Evolutionary conservation across 306 rosid species (phyloP).

Genomic region (Sicyos edulis): DNA sequence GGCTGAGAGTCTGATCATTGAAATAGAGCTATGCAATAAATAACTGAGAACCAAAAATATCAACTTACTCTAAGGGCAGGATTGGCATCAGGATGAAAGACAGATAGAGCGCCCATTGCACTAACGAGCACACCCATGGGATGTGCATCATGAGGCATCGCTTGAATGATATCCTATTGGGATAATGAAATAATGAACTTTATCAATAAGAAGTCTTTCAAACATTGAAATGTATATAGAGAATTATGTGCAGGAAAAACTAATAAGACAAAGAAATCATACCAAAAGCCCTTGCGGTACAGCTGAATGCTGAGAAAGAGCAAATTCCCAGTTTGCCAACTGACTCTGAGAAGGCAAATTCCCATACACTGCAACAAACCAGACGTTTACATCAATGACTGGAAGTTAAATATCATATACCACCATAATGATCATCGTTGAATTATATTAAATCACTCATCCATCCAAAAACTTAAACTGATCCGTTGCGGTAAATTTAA

Average conservation of each 20-base stretch:
- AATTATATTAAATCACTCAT: too few species aligned
- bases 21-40: neutral
- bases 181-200: constrained; percentile 17
- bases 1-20: too few species aligned
- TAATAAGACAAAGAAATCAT: constrained; percentile 14
- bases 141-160: constrained; percentile 97
- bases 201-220: constrained; percentile 2
- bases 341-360: constrained; percentile 75
- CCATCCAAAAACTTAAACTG: too few species aligned
- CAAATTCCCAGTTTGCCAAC: constrained; percentile 70
- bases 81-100: constrained; percentile 84
- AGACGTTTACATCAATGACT: neutral
- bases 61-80: constrained; percentile 75
- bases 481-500: too few species aligned
- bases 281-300: constrained; percentile 88
- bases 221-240: neutral
- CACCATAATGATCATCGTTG: neutral
- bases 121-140: constrained; percentile 90
- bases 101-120: constrained; percentile 81
- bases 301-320: constrained; percentile 82
- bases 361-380: constrained; percentile 60
- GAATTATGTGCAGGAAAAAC: neutral
- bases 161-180: constrained; percentile 68
- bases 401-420: too few species aligned
- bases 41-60: constrained; percentile 3